Evolutionary conservation across 257 asterid species (phyloP).

Genomic region (Salvia miltiorrhiza): DNA sequence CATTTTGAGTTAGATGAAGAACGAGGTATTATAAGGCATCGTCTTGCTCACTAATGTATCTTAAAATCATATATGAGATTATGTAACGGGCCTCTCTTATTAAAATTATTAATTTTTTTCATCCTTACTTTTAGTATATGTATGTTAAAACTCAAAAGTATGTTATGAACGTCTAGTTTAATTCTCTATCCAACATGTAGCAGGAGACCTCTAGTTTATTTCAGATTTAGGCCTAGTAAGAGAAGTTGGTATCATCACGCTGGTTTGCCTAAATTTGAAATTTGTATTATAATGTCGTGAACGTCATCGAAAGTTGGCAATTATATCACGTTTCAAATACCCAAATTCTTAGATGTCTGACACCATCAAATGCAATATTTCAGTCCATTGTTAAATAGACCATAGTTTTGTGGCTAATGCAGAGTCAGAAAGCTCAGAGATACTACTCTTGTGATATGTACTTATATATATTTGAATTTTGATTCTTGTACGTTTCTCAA

Average conservation of each 20-base stretch:
- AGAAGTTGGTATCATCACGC: background rate
- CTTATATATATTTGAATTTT: background rate
- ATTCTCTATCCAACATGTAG: background rate
- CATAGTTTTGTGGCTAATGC: background rate
- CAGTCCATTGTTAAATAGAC: background rate
- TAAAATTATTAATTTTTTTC: background rate
- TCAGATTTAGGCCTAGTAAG: background rate
- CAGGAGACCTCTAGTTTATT: background rate
- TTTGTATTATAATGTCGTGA: background rate
- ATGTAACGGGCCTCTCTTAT: background rate
- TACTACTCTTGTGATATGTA: background rate
- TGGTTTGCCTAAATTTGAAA: background rate
- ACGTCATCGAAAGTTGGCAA: background rate
- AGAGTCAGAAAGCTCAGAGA: background rate
- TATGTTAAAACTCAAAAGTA: background rate
- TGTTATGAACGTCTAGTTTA: background rate
- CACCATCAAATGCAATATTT: background rate
- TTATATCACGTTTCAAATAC: background rate
- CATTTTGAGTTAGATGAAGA: constrained; percentile 68
- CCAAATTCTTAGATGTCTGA: background rate
- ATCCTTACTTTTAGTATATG: background rate
- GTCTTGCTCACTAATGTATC: constrained; percentile 31
- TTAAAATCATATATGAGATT: background rate
- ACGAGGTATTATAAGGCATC: constrained; percentile 64
- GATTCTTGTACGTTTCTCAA: background rate